Evolutionary conservation across 1,139 yeast genomes (phyloP).

Genomic region (Pneumocystis jirovecii): DNA sequence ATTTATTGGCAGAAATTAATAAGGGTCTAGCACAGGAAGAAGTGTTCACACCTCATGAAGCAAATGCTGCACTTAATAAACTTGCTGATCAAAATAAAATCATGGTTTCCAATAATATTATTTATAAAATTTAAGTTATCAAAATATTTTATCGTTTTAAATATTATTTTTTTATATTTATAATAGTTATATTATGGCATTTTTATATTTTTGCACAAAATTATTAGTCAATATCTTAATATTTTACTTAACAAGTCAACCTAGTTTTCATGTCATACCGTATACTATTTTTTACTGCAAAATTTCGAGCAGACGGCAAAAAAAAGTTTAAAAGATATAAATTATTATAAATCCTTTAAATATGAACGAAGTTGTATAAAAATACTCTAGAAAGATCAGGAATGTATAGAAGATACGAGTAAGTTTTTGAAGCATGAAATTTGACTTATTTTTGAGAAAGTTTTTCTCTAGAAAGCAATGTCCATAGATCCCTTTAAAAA

Average conservation of each 20-base stretch:
- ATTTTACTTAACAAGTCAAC: neutral
- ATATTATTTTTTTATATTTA: neutral
- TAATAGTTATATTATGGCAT: neutral
- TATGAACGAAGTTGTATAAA: neutral
- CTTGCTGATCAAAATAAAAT: constrained; percentile 27
- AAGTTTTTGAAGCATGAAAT: neutral
- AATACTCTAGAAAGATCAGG: neutral
- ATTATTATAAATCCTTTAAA: neutral
- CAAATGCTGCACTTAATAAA: constrained; percentile 23
- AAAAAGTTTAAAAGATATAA: neutral
- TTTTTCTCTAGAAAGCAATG: neutral
- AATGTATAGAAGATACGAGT: neutral
- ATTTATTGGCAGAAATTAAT: constrained; percentile 23
- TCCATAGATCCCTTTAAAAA: neutral
- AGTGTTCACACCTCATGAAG: constrained; percentile 24
- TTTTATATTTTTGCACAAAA: neutral
- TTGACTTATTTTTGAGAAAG: neutral
- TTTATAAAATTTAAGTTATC: constrained; percentile 13
- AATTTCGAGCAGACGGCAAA: neutral
- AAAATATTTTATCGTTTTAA: neutral
- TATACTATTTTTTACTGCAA: neutral
- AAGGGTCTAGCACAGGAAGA: constrained; percentile 24
- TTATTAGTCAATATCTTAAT: neutral
- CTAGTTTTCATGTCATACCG: neutral
- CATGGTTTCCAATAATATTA: constrained; percentile 18